Evolutionary conservation across 2,329 filamentous ascomycete genomes (phyloP), one percentile per base, ranked within the genome.

Genomic region (Zelopaecilomyces penicillatus): DNA sequence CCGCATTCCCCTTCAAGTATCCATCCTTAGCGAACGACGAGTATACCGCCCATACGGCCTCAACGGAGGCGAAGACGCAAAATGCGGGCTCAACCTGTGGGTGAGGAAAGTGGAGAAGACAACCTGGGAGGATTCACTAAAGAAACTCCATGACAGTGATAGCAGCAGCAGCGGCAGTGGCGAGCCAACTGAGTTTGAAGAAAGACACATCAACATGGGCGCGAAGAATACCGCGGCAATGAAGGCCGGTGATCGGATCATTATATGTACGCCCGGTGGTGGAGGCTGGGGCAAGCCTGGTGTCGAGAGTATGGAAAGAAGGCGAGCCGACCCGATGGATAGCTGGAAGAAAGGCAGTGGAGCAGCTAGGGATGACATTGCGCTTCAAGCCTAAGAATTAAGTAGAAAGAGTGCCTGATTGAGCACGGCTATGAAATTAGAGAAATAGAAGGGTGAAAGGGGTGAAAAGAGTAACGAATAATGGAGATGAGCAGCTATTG

Each of bases 21-120:
- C 79, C 1, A 91, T 93, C 38, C 67, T 93, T 6, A 85, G 80
- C 34, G 87, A 93, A 63, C 64, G 87, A 9, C 69, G 87, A n/a
- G 85, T 90, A 0, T 86, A 87, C 54, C 77, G 77, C 38, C 87
- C 67, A 1, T 65, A 66, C 12, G 56, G 91, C 0, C 73, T 96
- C 47, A 82, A 81, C 26, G 91, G 91, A 0, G 91, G 91, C 4
- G 83, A 82, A 45, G 84, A 91, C 49, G 91, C 81, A 0, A 67
- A 79, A 54, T 83, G 85, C 41, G 91, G 91, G 0, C 67, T 90
- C 49, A 97, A 97, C 54, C 69, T 94, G 38, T 97, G 91, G 91
- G 82, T 94, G 30, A 73, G 87, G 6, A 83, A 78, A 49, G 82
- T 91, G 43, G 69, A 73, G 52, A 80, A 78, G 61, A 67, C 67